Evolutionary conservation across 257 asterid genomes (phyloP), one percentile per base, ranked within the genome.

Genomic region (Solanum chmielewskii): DNA sequence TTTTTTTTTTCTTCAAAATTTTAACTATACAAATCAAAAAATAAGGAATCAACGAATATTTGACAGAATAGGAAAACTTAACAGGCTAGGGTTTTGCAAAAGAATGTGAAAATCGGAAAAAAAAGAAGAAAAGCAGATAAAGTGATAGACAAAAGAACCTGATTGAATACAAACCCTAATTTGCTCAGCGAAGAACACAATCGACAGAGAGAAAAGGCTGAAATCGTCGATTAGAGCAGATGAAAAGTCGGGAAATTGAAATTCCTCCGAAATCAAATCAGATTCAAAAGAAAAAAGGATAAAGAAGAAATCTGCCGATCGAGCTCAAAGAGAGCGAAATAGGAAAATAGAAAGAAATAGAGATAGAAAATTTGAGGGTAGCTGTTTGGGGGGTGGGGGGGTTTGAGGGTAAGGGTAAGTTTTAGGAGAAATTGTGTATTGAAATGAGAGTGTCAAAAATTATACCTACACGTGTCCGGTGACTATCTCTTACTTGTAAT

Each of bases 401-500:
- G 60, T 29, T 10, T 59, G 35, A 47, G 29, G 52, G 64, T 77
- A 16, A 56, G 62, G 31, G 62, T 33, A 52, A 44, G 27, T 59
- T 13, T 44, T 21, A 83, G 59, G 60, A 69, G 76, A 14, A 70
- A 71, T 87, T 49, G 33, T 71, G 73, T 42, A 44, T 49, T 71
- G 56, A 21, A 29, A 35, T 47, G 64, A 31, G 71, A 14, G 85
- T 41, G 71, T 20, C 25, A 68, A 86, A 27, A 60, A 33, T 76
- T 11, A 39, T 45, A 68, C 80, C 13, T 92, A 90, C 95, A 93
- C 95, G 95, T 93, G 98, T 93, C 90, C 13, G 91, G 91, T 77
- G 80, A 83, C 89, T 87, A 86, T 77, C 56, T 83, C 29, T 86
- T 87, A 88, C 92, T 88, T 88, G 81, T 84, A 86, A 77, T 83